A percentile compares a stretch with the other conserved stretches of the same genome.
Evolutionary conservation across 352 stramenopile genomes (phyloP).

Genomic region (Pelagophyceae sp.): DNA sequence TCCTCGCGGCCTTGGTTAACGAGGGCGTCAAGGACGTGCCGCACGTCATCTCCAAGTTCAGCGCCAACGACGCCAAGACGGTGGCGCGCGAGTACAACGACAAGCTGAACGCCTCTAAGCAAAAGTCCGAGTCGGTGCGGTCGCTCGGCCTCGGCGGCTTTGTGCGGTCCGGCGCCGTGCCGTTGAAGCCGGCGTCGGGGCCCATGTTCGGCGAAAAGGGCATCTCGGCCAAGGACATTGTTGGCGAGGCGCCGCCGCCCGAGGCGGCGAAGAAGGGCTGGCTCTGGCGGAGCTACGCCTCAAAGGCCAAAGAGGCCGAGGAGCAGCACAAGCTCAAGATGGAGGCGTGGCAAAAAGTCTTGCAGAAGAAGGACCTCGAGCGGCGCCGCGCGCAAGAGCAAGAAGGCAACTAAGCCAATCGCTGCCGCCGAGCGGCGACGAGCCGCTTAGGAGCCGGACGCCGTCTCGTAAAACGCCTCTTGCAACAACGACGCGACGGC

Average conservation of each 20-base stretch:
- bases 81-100: conserved; percentile 55
- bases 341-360: conserved; percentile 59
- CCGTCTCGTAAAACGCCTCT: too few relatives aligned
- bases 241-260: conserved; percentile 38
- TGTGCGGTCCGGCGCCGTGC: conserved; percentile 26
- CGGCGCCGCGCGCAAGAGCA: conserved; percentile 24
- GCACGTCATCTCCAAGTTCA: conserved; percentile 44
- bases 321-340: conserved; percentile 53
- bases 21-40: conserved; percentile 53
- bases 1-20: conserved; percentile 55
- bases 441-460: too few relatives aligned
- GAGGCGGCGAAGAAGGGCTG: conserved; percentile 14
- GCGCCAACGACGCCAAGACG: conserved; percentile 25
- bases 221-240: conserved; percentile 53
- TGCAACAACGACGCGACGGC: too few relatives aligned
- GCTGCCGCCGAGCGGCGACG: too few relatives aligned
- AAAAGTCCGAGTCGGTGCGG: conserved; percentile 33
- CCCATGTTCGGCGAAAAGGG: conserved; percentile 17
- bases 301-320: conserved; percentile 42
- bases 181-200: conserved; percentile 30
- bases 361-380: conserved; percentile 50
- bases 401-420: conserved; percentile 12
- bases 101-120: conserved; percentile 40
- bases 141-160: conserved; percentile 45
- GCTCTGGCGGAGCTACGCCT: neutral